A percentile compares a stretch with the other conserved stretches of the same genome.
Conservation (phyloP, 352 stramenopile genomes). For the Globisporangium iwayamae region DNA sequence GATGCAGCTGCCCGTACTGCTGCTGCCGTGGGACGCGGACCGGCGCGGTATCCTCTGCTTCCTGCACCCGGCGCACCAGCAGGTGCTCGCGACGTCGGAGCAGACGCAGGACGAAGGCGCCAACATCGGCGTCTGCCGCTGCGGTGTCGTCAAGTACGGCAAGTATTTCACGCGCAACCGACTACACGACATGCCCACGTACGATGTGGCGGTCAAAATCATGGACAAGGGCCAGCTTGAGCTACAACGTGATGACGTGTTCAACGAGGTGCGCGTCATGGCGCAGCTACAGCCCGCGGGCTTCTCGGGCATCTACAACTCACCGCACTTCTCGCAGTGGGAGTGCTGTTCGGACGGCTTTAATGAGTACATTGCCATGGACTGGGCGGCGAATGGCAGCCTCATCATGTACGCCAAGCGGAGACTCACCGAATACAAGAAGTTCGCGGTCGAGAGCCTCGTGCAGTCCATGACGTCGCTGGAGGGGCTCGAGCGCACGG, state of each 20-base stretch:
- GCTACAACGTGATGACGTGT: slow-evolving; percentile 70
- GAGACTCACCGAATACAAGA: slow-evolving; percentile 64
- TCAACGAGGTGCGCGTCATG: slow-evolving; percentile 81
- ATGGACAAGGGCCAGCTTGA: slow-evolving; percentile 69
- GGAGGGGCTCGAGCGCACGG: slow-evolving; percentile 40
- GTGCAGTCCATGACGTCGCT: slow-evolving; percentile 51
- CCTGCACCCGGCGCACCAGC: slow-evolving; percentile 39
- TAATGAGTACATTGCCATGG: slow-evolving; percentile 83
- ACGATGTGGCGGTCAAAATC: slow-evolving; percentile 71
- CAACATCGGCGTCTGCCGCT: slow-evolving; percentile 65
- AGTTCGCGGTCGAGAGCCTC: slow-evolving; percentile 51
- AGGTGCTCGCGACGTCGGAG: slow-evolving; percentile 35
- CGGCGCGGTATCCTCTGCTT: slow-evolving; percentile 67
- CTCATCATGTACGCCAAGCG: slow-evolving; percentile 66
- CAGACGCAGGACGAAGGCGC: slow-evolving; percentile 42
- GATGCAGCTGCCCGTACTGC: slow-evolving; percentile 60
- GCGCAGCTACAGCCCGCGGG: slow-evolving; percentile 64
- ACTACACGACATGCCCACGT: slow-evolving; percentile 20
- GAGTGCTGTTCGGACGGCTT: slow-evolving; percentile 55
- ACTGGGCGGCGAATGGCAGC: slow-evolving; percentile 65
- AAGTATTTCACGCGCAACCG: slow-evolving; percentile 65
- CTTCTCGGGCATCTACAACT: slow-evolving; percentile 52
- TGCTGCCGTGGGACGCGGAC: slow-evolving; percentile 70
- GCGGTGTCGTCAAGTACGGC: slow-evolving; percentile 66
- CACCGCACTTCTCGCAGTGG: slow-evolving; percentile 69